Evolutionary conservation across 306 rosid species (phyloP).

Genomic region (Ochetophila trinervis): DNA sequence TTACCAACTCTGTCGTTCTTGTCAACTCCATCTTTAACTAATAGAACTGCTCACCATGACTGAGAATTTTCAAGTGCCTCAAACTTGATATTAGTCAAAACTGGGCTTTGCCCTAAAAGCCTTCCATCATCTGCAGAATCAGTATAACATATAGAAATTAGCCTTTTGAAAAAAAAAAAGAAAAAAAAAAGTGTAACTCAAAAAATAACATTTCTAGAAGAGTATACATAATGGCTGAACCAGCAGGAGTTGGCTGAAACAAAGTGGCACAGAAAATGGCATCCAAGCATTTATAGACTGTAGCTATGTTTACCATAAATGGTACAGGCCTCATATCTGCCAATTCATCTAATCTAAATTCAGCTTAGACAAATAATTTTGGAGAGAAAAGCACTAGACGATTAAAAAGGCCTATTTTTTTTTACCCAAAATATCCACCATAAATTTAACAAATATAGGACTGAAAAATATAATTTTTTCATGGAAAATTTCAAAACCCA

Average conservation of each 20-base stretch:
- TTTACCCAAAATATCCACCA: not conserved
- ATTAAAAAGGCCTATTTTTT: not conserved
- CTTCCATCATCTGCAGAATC: conserved; percentile 48
- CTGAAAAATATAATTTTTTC: not conserved
- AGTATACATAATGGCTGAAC: too few species aligned
- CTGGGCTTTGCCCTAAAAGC: conserved; percentile 31
- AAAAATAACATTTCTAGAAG: too few species aligned
- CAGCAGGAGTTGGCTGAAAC: too few species aligned
- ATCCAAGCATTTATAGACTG: too few species aligned
- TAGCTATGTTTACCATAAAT: too few species aligned
- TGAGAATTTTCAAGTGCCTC: conserved; percentile 6
- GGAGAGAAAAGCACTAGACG: not conserved
- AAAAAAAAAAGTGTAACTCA: too few species aligned
- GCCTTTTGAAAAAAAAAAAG: too few species aligned
- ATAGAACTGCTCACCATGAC: conserved; percentile 25
- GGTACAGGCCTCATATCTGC: too few species aligned
- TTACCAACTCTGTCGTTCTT: conserved; percentile 31
- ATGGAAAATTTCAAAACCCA: not conserved
- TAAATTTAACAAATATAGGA: too few species aligned
- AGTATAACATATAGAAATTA: too few species aligned
- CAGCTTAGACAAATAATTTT: not conserved
- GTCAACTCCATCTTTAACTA: conserved; percentile 24
- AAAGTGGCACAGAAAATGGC: too few species aligned
- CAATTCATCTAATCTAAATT: conserved; percentile 1
- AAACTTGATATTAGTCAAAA: conserved; percentile 16